phyloP scores from a whole-genome alignment of 164 flowering plant genomes.

The Magnolia officinalis region DNA sequence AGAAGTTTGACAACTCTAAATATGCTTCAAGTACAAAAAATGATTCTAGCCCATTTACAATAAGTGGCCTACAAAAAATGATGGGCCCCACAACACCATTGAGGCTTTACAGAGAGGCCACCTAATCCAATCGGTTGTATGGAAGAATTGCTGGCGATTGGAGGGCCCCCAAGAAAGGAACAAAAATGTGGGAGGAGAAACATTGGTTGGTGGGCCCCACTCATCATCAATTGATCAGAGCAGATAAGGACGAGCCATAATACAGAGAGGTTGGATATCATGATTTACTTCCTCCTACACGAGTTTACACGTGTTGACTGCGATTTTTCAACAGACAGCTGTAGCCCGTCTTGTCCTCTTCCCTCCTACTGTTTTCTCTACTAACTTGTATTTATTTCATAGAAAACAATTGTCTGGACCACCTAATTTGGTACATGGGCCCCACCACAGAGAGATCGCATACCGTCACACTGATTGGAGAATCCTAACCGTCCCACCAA shows the following conservation, averaged over 20 bases:
- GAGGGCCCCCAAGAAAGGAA: not conserved
- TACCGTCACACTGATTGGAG: not conserved
- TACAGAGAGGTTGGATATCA: not conserved
- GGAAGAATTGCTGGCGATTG: not conserved
- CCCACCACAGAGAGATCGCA: not conserved
- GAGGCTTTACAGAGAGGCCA: not conserved
- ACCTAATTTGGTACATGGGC: not conserved
- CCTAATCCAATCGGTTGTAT: not conserved
- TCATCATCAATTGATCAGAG: not conserved
- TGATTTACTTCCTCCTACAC: not conserved
- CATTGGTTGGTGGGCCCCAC: not conserved
- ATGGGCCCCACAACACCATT: not conserved
- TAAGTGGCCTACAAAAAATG: not conserved
- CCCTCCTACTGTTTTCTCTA: not conserved
- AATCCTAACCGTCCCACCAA: not conserved
- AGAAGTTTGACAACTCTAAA: too few relatives aligned
- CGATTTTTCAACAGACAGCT: not conserved
- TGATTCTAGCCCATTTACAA: too few relatives aligned
- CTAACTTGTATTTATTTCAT: not conserved
- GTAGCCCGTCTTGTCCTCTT: not conserved
- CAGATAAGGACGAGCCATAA: conserved; percentile 1
- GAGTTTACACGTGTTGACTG: not conserved
- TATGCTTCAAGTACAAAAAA: too few relatives aligned
- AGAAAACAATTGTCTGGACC: not conserved
- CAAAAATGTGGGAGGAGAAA: not conserved